Evolutionary conservation across 148 eudicot species (phyloP).

Genomic region (Suaeda aralocaspica): DNA sequence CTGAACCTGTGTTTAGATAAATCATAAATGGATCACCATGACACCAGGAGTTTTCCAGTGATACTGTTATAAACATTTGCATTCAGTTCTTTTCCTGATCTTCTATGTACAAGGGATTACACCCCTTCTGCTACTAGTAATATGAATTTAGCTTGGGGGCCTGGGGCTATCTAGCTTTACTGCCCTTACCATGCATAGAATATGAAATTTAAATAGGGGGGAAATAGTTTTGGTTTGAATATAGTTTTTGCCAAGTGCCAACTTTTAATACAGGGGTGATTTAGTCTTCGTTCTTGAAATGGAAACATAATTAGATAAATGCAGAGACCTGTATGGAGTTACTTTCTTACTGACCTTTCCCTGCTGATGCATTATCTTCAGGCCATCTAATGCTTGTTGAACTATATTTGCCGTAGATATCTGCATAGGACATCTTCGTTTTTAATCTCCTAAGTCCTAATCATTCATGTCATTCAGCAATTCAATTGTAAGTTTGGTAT

Average conservation of each 20-base stretch:
- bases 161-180: not conserved
- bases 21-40: not conserved
- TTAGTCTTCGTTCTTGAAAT: not conserved
- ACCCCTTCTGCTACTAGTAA: not conserved
- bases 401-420: not conserved
- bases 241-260: not conserved
- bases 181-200: not conserved
- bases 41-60: not conserved
- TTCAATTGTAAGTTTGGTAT: not conserved
- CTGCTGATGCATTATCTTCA: not conserved
- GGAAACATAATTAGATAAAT: not conserved
- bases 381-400: not conserved
- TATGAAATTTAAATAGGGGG: not conserved
- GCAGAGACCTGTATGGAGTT: no score
- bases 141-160: not conserved
- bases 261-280: not conserved
- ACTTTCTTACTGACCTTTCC: not conserved
- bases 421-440: not conserved
- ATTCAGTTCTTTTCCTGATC: not conserved
- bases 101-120: not conserved
- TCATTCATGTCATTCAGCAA: not conserved
- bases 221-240: not conserved
- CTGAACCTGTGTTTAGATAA: not conserved
- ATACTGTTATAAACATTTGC: no score
- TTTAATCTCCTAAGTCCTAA: not conserved